A percentile compares a stretch with the other conserved stretches of the same genome.
These are phyloP conservation scores for Claviceps monticola DNA, from an alignment of 2,329 filamentous ascomycete species.

Conservation along the genomic window DNA sequence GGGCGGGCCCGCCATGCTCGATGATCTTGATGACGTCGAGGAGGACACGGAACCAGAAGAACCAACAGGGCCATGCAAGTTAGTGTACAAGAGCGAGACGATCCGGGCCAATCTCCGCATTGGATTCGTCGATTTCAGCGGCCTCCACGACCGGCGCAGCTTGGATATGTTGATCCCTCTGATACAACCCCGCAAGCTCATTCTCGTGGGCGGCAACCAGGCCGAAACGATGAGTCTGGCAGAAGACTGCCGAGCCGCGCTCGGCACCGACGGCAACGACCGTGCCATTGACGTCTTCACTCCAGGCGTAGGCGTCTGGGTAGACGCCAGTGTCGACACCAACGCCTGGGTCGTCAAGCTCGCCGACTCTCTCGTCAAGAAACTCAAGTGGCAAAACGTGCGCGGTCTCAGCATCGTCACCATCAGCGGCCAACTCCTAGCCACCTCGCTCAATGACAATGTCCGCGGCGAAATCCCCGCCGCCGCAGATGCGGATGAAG, in stretches of 20 bases:
- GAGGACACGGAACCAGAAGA: constrained; percentile 41
- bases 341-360: constrained; percentile 95
- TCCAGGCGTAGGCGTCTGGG: constrained; percentile 54
- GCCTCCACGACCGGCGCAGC: constrained; percentile 84
- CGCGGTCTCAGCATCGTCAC: constrained; percentile 82
- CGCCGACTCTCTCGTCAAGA: constrained; percentile 69
- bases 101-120: constrained; percentile 62
- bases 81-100: constrained; percentile 48
- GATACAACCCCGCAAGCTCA: constrained; percentile 86
- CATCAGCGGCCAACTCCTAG: constrained; percentile 58
- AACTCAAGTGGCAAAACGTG: constrained; percentile 89
- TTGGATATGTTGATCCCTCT: constrained; percentile 89
- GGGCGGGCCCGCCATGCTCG: constrained; percentile 29
- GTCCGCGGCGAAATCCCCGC: constrained; percentile 25
- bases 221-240: constrained; percentile 71
- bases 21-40: constrained; percentile 45
- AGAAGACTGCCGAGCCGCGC: constrained; percentile 60
- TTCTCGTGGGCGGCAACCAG: constrained; percentile 70
- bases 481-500: constrained; percentile 7
- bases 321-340: constrained; percentile 92
- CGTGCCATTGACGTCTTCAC: constrained; percentile 61
- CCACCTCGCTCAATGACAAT: constrained; percentile 21
- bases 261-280: constrained; percentile 34
- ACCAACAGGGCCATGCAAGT: constrained; percentile 56
- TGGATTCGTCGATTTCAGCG: constrained; percentile 81